A percentile compares a stretch with the other conserved stretches of the same genome.
Evolutionary conservation across 2,329 filamentous ascomycete genomes (phyloP).

Genomic region (Escovopsis sp.): DNA sequence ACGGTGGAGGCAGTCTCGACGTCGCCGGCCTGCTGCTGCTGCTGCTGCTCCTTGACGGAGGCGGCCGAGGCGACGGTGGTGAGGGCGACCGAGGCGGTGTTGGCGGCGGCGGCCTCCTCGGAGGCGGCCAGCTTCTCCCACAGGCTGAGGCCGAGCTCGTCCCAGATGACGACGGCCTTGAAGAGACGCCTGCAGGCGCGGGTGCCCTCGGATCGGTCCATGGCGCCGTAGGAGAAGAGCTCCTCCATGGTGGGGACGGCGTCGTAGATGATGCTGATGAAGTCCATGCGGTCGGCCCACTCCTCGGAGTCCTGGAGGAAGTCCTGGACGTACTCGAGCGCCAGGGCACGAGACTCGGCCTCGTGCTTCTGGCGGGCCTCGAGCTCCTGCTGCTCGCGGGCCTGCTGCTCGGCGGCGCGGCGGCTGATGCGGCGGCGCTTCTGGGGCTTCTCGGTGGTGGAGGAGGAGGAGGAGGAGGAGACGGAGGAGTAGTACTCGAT

Average conservation of each 20-base stretch:
- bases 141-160: slow-evolving; percentile 20
- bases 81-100: no score
- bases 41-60: neutral
- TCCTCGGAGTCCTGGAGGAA: slow-evolving; percentile 13
- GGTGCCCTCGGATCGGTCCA: slow-evolving; percentile 20
- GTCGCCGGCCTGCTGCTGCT: neutral
- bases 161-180: slow-evolving; percentile 24
- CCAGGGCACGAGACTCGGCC: slow-evolving; percentile 15
- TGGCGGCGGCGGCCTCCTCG: slow-evolving; percentile 1
- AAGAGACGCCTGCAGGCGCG: slow-evolving; percentile 21
- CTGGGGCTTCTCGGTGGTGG: neutral
- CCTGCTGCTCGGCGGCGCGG: neutral
- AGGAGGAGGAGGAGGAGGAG: neutral
- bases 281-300: slow-evolving; percentile 17
- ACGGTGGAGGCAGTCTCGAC: neutral
- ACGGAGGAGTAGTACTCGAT: neutral
- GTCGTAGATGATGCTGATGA: slow-evolving; percentile 19
- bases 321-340: slow-evolving; percentile 17
- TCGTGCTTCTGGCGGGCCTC: slow-evolving; percentile 4
- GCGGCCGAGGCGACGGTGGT: neutral
- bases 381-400: neutral
- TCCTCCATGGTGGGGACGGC: slow-evolving; percentile 19
- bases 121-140: slow-evolving; percentile 14
- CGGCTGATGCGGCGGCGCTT: neutral
- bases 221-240: slow-evolving; percentile 16